phyloP scores from a whole-genome alignment of 345 rosid species.

The Citropsis articulata region DNA sequence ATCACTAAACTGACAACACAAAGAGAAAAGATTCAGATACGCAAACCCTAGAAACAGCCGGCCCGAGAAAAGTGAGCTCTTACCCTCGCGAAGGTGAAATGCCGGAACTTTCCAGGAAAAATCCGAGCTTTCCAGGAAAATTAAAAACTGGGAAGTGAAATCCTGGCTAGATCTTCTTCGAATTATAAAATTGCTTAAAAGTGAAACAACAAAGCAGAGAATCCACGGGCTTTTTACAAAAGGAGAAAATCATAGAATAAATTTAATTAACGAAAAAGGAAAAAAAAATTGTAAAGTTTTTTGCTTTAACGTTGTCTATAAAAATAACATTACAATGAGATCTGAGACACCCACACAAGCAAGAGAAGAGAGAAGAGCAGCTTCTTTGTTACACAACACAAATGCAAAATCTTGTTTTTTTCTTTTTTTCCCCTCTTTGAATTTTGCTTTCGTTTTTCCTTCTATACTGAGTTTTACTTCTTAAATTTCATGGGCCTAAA shows the following conservation, averaged over 20 bases:
- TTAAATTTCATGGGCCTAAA: neutral
- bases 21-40: neutral
- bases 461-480: too few relatives aligned
- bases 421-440: neutral
- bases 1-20: constrained; percentile 1
- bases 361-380: neutral
- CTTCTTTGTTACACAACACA: constrained; percentile 4
- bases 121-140: neutral
- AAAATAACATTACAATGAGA: neutral
- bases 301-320: neutral
- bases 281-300: neutral
- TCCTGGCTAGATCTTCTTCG: constrained; percentile 4
- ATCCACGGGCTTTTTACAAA: constrained; percentile 4
- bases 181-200: neutral
- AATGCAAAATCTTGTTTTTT: neutral
- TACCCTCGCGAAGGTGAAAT: neutral
- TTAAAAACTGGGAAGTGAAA: neutral
- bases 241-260: neutral
- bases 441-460: too few relatives aligned
- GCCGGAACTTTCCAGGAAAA: neutral
- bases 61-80: neutral
- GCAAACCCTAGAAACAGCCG: constrained; percentile 4
- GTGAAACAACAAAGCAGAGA: neutral
- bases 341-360: neutral
- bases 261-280: neutral